Base-by-base conservation (phyloP, 2,329 filamentous ascomycete genomes). In the Monilinia vaccinii-corymbosi region DNA sequence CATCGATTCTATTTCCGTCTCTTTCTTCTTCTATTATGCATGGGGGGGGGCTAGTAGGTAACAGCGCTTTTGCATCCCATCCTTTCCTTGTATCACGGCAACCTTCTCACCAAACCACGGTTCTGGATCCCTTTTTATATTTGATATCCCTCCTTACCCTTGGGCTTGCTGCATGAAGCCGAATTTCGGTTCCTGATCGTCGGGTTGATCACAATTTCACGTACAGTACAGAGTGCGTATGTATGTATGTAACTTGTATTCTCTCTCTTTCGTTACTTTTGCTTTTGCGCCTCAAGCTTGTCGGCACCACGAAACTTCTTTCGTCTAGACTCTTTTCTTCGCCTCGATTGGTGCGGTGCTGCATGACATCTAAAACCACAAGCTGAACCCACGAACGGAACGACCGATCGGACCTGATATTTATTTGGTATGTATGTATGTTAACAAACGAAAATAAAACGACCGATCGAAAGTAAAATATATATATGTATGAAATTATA, bases 151-250 rank as follows among this genome's bases (percentile, higher is more conserved):
- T 53, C 40, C 28, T 8, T 52, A 14, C 36, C 36, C 36, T 52
- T 52, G 36, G 23, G n/a, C 50, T 42, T 44, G 11, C 50, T 53
- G 51, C 51, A 53, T 32, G 38, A 32, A 53, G 51, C 51, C 38
- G 51, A 44, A 53, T 23, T 32, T 53, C 38, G 51, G 51, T 53
- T 53, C 51, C 51, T 53, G 38, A 25, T 42, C 18, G 51, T 53
- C 51, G 51, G 51, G 51, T 53, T 53, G 38, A 53, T 53, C 50
- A 53, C 38, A 32, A 42, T 53, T 52, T 42, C 50, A 52, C 14
- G 23, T 52, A 52, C 49, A n/a, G n/a, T n/a, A n/a, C n/a, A n/a
- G n/a, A n/a, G n/a, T n/a, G n/a, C n/a, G n/a, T n/a, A n/a, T n/a
- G n/a, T n/a, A n/a, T n/a, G n/a, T n/a, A n/a, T n/a, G n/a, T n/a